Base-by-base conservation (phyloP, 345 rosid genomes). In the Corchorus capsularis region DNA sequence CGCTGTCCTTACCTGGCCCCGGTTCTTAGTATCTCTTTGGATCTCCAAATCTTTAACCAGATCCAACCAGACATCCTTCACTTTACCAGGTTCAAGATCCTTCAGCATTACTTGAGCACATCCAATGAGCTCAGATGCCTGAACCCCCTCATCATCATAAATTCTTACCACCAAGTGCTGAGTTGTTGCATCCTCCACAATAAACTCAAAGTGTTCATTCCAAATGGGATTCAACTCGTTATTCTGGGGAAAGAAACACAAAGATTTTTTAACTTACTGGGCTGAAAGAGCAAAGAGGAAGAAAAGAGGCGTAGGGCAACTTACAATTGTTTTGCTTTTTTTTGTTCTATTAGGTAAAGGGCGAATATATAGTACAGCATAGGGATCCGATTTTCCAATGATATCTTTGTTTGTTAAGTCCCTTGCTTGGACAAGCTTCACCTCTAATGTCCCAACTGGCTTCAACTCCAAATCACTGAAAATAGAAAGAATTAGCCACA, bases 361-460 rank as follows among this genome's bases (percentile, higher is more conserved):
- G 49, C 99, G 94, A 73, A 94, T 82, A 61, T 82, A 91, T 56
- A 96, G 6, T 74, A 79, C 87, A 49, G 98, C 99, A 75, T 83
- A 96, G 71, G 99, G 99, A 85, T 96, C 99, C 8, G 99, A 96
- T 87, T 94, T 96, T 72, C 99, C 99, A 64, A 96, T 85, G 12
- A 96, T 39, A 78, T 96, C 99, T 85, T 96, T 96, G 86, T 94
- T 96, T 53, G 97, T 94, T 83, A 96, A 85, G 75, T 85, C 86
- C 85, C 87, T 93, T 22, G 98, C 99, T 82, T 94, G 99, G 70
- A 96, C 97, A 81, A 96, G 99, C 88, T 96, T 96, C 87, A 92
- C 99, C 85, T 94, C 98, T 83, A 96, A 78, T 41, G 71, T 87
- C 49, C 99, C 99, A 74, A 85, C 95, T 8, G 99, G 96, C 83